Conservation (phyloP, 345 rosid genomes). For the Triadica sebifera region DNA sequence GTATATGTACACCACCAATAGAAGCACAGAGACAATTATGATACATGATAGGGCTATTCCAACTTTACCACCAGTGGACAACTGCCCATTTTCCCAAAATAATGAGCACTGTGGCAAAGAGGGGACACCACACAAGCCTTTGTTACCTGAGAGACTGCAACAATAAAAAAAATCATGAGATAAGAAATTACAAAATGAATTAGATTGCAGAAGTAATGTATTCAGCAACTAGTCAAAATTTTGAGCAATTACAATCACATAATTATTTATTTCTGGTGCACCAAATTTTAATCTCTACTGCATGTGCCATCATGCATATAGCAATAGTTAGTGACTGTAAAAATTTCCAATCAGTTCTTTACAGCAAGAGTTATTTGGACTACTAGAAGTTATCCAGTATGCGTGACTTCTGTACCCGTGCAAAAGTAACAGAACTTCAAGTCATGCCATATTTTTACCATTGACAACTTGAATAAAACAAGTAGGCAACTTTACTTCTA, state of each 20-base stretch:
- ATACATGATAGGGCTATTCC: conserved; percentile 62
- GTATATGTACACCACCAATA: conserved; percentile 54
- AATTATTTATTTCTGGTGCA: not conserved
- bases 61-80: conserved; percentile 79
- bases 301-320: not conserved
- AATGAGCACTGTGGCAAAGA: conserved; percentile 69
- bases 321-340: not conserved
- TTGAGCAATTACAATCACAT: not conserved
- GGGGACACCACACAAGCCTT: conserved; percentile 87
- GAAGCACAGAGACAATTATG: conserved; percentile 37
- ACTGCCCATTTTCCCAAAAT: conserved; percentile 79
- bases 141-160: conserved; percentile 87
- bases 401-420: not conserved
- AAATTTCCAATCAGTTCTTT: not conserved
- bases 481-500: not conserved
- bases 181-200: conserved; percentile 1
- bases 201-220: not conserved
- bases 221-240: not conserved
- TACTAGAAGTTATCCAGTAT: not conserved
- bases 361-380: not conserved
- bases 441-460: no score
- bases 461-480: not conserved
- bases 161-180: conserved; percentile 1
- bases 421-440: not conserved
- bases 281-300: not conserved